Percentiles rank a stretch among this genome's conserved stretches.
Conservation (phyloP, 1,139 yeast species). For the Pneumocystis jirovecii region DNA sequence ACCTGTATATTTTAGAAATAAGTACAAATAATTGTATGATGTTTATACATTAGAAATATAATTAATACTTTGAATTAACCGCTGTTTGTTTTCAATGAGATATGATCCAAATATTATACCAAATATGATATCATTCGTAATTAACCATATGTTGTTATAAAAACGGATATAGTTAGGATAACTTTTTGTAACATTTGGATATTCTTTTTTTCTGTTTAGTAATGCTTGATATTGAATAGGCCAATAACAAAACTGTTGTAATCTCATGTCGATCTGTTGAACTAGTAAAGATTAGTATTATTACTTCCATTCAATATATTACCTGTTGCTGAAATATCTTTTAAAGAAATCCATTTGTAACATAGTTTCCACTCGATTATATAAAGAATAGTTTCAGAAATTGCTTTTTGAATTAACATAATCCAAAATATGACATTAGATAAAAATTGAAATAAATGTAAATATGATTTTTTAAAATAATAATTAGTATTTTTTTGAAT, state of each 20-base stretch:
- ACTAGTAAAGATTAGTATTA: conserved; percentile 22
- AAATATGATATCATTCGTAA: conserved; percentile 61
- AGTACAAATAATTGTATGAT: conserved; percentile 20
- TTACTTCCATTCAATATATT: not conserved
- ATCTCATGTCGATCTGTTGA: conserved; percentile 63
- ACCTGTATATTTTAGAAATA: conserved; percentile 25
- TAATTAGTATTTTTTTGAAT: not conserved
- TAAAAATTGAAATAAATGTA: not conserved
- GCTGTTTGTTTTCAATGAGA: conserved; percentile 31
- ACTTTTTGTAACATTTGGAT: conserved; percentile 25
- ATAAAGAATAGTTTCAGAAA: conserved; percentile 26
- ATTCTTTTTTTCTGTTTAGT: conserved; percentile 24
- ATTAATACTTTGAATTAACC: conserved; percentile 7
- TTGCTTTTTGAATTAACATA: conserved; percentile 16
- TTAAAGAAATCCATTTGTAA: conserved; percentile 22
- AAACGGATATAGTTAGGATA: conserved; percentile 64
- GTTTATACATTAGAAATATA: conserved; percentile 11
- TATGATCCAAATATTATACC: conserved; percentile 50
- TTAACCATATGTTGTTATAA: conserved; percentile 79
- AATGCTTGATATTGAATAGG: conserved; percentile 66
- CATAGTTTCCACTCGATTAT: conserved; percentile 27
- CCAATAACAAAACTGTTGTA: conserved; percentile 62
- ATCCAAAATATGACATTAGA: conserved; percentile 2
- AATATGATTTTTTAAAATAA: not conserved
- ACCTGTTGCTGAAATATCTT: conserved; percentile 39